Evolutionary conservation across 1,139 yeast species (phyloP), one percentile per base, ranked within the genome.

Genomic region (Protomyces lactucae-debilis): DNA sequence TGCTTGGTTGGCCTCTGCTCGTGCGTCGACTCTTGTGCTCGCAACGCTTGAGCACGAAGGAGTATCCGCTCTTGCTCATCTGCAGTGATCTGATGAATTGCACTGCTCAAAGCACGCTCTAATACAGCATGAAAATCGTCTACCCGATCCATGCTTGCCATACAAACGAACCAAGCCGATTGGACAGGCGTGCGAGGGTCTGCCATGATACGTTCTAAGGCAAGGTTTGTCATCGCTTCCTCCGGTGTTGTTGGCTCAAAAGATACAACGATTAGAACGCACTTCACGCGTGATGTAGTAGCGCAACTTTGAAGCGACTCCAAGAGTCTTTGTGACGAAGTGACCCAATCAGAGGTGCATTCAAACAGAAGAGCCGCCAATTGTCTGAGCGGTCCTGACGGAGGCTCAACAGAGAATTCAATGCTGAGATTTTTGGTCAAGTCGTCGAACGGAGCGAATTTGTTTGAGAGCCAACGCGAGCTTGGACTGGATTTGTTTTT

Each of bases 181-280:
- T 37, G 21, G 4, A 52, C 57, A 4, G 63, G 63, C 12, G 57
- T 28, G 18, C 45, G 52, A 5, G 52, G 56, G 23, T 59, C 63
- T n/a, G 57, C 25, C 45, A 59, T 23, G 18, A 59, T 43, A 23
- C 39, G 52, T 6, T 55, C 21, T 3, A 52, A 4, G 32, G 23
- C 28, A 45, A 59, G 32, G 4, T 21, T n/a, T 12, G 23, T 10
- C 16, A 32, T 12, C 3, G 52, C 9, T 18, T 52, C 14, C 21
- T 8, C 54, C n/a, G 43, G 9, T 12, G 40, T 32, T 5, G 23
- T 25, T 8, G 12, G 10, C 16, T 52, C 63, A n/a, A 59, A 52
- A 4, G 40, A 16, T 5, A 59, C 10, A 21, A 59, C 28, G 25
- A 59, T 35, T 2, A 59, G 14, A 10, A 55, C 52, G 32, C 52